Conservation (phyloP, 2,329 filamentous ascomycete genomes). For the Talaromyces sp. region DNA sequence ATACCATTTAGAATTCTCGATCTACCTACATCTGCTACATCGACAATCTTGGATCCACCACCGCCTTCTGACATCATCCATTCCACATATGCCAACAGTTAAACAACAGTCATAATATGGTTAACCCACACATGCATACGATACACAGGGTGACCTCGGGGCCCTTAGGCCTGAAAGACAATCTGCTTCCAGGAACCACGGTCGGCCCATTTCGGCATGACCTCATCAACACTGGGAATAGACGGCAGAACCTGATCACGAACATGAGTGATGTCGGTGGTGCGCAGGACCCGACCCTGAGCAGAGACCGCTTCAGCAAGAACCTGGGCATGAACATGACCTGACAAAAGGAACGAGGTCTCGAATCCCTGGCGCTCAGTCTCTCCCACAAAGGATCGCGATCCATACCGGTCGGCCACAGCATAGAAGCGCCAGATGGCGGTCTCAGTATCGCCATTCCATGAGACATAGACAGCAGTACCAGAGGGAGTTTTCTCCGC, state of each 20-base stretch:
- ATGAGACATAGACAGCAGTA: slow-evolving; percentile 55
- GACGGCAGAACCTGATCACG: slow-evolving; percentile 26
- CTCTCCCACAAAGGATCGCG: slow-evolving; percentile 32
- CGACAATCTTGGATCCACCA: too few relatives aligned
- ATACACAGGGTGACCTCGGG: too few relatives aligned
- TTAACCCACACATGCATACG: too few relatives aligned
- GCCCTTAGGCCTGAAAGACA: slow-evolving; percentile 10
- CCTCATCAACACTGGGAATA: neutral
- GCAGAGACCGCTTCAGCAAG: slow-evolving; percentile 44
- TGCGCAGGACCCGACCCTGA: slow-evolving; percentile 30
- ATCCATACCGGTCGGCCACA: slow-evolving; percentile 27
- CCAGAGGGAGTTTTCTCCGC: slow-evolving; percentile 36
- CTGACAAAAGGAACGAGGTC: slow-evolving; percentile 28
- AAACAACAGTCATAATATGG: too few relatives aligned
- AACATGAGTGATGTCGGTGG: slow-evolving; percentile 24
- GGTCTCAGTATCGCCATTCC: slow-evolving; percentile 57
- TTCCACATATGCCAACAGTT: too few relatives aligned
- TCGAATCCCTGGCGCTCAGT: slow-evolving; percentile 32
- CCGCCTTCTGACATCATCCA: too few relatives aligned
- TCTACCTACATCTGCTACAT: neutral
- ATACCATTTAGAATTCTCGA: too few relatives aligned
- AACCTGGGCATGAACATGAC: slow-evolving; percentile 36
- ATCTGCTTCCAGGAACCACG: slow-evolving; percentile 10
- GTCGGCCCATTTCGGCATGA: neutral
- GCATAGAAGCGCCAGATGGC: slow-evolving; percentile 55